Evolutionary conservation across 495 filamentous ascomycete species (phyloP), one percentile per base, ranked within the genome.

Genomic region (Copromyces sp.): DNA sequence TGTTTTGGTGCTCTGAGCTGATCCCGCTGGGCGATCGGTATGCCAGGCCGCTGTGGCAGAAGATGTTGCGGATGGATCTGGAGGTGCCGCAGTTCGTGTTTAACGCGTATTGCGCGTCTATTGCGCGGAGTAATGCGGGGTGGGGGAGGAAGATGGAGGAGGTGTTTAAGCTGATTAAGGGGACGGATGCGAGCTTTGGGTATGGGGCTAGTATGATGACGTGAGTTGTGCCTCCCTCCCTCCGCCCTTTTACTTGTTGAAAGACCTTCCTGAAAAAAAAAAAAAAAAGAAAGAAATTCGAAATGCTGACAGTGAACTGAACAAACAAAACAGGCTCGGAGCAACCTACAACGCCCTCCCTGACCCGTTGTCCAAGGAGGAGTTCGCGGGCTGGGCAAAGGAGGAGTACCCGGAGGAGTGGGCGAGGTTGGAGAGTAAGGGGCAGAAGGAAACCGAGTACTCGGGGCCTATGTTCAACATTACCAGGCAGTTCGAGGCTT

Each of bases 1-100:
- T 92, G 29, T 91, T 98, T 72, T 88, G 91, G 70, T 86, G 88
- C 3, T 97, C 93, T 80, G 89, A 94, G 80, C 81, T 81, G 38
- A 83, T 85, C 73, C 82, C 86, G 16, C 89, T 86, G 68, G 93
- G 91, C 16, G 87, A 89, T 39, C 76, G 81, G 47, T 84, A 87
- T 71, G 94, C 94, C 3, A 85, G 87, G 32, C 86, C 90, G 68
- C 88, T 97, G 71, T 94, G 94, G 92, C 77, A 80, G 3, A 90
- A 90, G 81, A 83, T 97, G 71, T 87, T 86, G 77, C 80, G 87
- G 20, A 89, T 95, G 82, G 93, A 94, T 32, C 86, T 97, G 69
- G 88, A 89, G 24, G 81, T 95, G n/a, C 91, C 92, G 59, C 83
- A 85, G 44, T 80, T 86, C 3, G 88, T 98, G 20, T 94, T 91